Base-by-base conservation (phyloP, 2,329 filamentous ascomycete genomes). In the Niveomyces coronatus region DNA sequence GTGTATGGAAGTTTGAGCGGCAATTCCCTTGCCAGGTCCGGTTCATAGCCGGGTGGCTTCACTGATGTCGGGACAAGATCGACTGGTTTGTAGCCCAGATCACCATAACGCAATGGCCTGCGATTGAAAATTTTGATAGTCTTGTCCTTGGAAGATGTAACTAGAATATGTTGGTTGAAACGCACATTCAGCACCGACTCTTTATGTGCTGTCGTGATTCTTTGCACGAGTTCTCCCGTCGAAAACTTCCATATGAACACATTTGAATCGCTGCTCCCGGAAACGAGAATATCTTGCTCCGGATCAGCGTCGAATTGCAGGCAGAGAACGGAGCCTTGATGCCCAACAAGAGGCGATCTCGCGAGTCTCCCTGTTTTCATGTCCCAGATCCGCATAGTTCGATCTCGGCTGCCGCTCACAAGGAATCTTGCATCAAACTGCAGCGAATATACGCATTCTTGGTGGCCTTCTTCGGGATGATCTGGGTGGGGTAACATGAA, bases 61-160 rank as follows among this genome's bases (percentile, higher is more conserved):
- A 80, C 49, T 23, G 60, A 65, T 11, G 57, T 61, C 1, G 68
- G 67, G 2, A 75, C 70, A 1, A 74, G 67, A 37, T 73, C 67
- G n/a, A 78, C 58, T 0, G 51, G 48, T 2, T 58, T 58, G 55
- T 79, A 79, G 6, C 76, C 77, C 3, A 69, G 45, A 23, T 80
- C 74, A 16, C 74, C 74, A 30, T 70, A 65, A 22, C 64, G 63
- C n/a, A 94, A 64, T 14, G 77, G 68, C 14, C 67, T 71, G 5
- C 91, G 79, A 56, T 89, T 96, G 74, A 94, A 98, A 14, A 98
- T 79, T 59, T 95, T 95, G 67, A 98, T 94, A 1, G 82, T 82
- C 58, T 88, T 93, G 59, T 98, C 91, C 57, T 98, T 98, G 34
- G 89, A 96, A 53, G 91, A 96, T 1, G 91, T 98, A 10, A 96